These are phyloP conservation scores for Clarireedia homoeocarpa DNA, from an alignment of 2,329 filamentous ascomycete genomes.

Conservation along the genomic window DNA sequence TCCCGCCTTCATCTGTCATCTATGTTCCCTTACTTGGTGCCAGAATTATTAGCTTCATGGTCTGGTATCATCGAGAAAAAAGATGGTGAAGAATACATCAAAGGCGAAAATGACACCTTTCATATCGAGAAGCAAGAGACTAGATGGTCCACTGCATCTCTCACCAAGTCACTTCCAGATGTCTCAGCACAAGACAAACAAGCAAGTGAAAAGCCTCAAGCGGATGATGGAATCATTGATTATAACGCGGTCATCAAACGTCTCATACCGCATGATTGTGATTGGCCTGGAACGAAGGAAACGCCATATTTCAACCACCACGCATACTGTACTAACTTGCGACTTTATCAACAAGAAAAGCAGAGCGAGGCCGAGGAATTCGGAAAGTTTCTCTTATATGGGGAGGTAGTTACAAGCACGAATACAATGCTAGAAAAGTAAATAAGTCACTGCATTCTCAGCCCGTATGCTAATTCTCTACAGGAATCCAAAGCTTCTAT, in stretches of 20 bases:
- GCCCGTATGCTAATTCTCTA: slow-evolving; percentile 8
- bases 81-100: slow-evolving; percentile 63
- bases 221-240: slow-evolving; percentile 57
- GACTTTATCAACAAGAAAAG: slow-evolving; percentile 51
- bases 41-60: slow-evolving; percentile 58
- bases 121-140: slow-evolving; percentile 61
- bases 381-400: slow-evolving; percentile 75
- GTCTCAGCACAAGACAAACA: slow-evolving; percentile 26
- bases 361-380: slow-evolving; percentile 55
- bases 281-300: slow-evolving; percentile 59
- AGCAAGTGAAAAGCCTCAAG: slow-evolving; percentile 28
- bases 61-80: slow-evolving; percentile 60
- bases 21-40: slow-evolving; percentile 53
- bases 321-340: slow-evolving; percentile 66
- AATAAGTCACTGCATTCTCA: slow-evolving; percentile 13
- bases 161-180: slow-evolving; percentile 43
- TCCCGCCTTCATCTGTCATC: slow-evolving; percentile 79
- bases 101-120: slow-evolving; percentile 77
- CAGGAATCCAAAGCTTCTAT: slow-evolving; percentile 71
- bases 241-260: slow-evolving; percentile 67
- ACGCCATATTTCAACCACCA: slow-evolving; percentile 85
- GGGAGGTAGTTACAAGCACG: slow-evolving; percentile 87
- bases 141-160: slow-evolving; percentile 47
- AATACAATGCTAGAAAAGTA: slow-evolving; percentile 89
- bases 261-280: slow-evolving; percentile 63